These are phyloP conservation scores for Gremmenia infestans DNA, from an alignment of 2,329 filamentous ascomycete species.

Conservation along the genomic window DNA sequence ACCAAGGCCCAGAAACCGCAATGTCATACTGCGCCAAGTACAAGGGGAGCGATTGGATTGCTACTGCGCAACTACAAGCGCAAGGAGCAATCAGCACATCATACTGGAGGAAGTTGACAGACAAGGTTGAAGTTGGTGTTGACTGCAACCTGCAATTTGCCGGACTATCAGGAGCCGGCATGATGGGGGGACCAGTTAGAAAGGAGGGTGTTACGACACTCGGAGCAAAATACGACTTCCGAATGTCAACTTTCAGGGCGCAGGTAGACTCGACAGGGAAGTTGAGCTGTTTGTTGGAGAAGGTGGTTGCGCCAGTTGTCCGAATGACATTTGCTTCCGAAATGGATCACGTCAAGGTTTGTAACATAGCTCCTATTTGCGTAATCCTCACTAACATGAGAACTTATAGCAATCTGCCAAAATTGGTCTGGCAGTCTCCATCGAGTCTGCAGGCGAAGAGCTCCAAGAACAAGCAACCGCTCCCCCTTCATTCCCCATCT, in stretches of 20 bases:
- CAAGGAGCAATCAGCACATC: constrained; percentile 85
- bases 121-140: constrained; percentile 93
- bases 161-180: constrained; percentile 53
- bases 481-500: constrained; percentile 54
- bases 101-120: constrained; percentile 89
- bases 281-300: constrained; percentile 87
- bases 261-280: constrained; percentile 95
- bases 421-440: constrained; percentile 88
- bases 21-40: constrained; percentile 89
- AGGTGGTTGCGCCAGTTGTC: constrained; percentile 88
- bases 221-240: constrained; percentile 97
- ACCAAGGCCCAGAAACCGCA: constrained; percentile 83
- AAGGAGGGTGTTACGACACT: constrained; percentile 89
- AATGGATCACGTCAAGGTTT: constrained; percentile 91
- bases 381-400: constrained; percentile 23
- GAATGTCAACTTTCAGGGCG: constrained; percentile 88
- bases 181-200: constrained; percentile 71
- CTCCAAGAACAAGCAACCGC: constrained; percentile 75
- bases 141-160: constrained; percentile 87
- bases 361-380: constrained; percentile 32
- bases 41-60: constrained; percentile 89
- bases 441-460: constrained; percentile 80
- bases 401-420: constrained; percentile 78
- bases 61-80: constrained; percentile 74
- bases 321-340: constrained; percentile 94